phyloP scores from a whole-genome alignment of 2,329 filamentous ascomycete genomes.

The Neofusicoccum sp. region DNA sequence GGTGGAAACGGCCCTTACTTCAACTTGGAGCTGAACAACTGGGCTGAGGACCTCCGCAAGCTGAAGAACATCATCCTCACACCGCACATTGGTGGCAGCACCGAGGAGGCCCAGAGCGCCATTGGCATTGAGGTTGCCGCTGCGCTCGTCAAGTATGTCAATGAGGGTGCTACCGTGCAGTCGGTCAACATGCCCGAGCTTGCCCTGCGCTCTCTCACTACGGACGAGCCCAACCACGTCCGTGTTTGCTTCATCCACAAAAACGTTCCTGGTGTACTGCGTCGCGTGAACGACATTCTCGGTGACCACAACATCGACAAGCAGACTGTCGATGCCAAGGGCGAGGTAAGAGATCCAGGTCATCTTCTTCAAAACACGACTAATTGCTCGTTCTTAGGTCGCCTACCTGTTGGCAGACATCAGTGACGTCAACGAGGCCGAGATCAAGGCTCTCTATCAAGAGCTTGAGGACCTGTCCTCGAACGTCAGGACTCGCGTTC shows the following conservation, averaged over 20 bases:
- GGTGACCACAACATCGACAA: conserved; percentile 98
- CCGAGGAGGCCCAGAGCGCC: conserved; percentile 93
- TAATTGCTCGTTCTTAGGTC: conserved; percentile 48
- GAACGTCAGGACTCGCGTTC: conserved; percentile 54
- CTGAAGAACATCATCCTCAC: conserved; percentile 93
- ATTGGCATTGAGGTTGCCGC: conserved; percentile 93
- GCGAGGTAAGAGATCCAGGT: conserved; percentile 59
- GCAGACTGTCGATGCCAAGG: conserved; percentile 94
- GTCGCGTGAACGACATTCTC: conserved; percentile 92
- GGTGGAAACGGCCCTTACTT: conserved; percentile 95
- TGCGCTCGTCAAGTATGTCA: conserved; percentile 89
- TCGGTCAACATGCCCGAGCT: conserved; percentile 98
- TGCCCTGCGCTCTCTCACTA: conserved; percentile 80
- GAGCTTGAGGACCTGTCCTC: conserved; percentile 77
- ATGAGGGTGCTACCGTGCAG: conserved; percentile 85
- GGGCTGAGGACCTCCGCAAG: conserved; percentile 79
- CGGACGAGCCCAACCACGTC: conserved; percentile 85
- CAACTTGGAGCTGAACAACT: conserved; percentile 75
- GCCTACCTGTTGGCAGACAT: conserved; percentile 98
- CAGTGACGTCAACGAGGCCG: conserved; percentile 73
- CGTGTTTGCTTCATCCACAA: conserved; percentile 95
- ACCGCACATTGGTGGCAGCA: conserved; percentile 95
- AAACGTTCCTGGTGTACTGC: conserved; percentile 92
- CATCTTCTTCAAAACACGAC: not conserved
- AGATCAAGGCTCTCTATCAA: conserved; percentile 84